Percentiles rank a stretch among this genome's conserved stretches.
These are phyloP conservation scores for Phyllosticta citribraziliensis DNA, from an alignment of 2,329 filamentous ascomycete species.

Conservation along the genomic window DNA sequence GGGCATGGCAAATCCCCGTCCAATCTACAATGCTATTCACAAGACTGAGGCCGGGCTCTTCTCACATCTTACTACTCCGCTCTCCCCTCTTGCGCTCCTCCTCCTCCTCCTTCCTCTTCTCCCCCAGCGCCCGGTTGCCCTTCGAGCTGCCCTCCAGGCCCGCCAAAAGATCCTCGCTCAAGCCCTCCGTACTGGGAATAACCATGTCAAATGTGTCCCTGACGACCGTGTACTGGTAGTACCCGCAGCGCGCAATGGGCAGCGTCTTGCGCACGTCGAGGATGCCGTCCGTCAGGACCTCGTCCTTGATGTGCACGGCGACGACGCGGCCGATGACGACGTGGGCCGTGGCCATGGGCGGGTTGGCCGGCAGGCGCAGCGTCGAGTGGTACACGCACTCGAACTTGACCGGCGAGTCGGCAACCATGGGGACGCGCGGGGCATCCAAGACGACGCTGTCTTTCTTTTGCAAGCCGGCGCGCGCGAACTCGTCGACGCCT, in stretches of 20 bases:
- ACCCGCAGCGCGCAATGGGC: conserved; percentile 52
- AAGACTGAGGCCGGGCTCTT: too few species aligned
- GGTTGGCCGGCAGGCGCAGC: conserved; percentile 44
- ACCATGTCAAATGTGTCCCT: conserved; percentile 51
- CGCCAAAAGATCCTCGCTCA: conserved; percentile 21
- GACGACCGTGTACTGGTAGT: conserved; percentile 50
- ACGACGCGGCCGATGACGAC: conserved; percentile 49
- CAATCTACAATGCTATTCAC: too few species aligned
- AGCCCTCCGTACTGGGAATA: conserved; percentile 29
- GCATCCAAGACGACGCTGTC: conserved; percentile 24
- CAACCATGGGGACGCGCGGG: conserved; percentile 13
- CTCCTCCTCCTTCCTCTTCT: background rate
- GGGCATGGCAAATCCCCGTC: too few species aligned
- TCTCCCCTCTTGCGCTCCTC: conserved; percentile 4
- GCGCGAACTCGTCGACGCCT: conserved; percentile 46
- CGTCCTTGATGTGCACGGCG: conserved; percentile 47
- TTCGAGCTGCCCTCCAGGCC: conserved; percentile 30
- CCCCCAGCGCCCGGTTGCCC: conserved; percentile 14
- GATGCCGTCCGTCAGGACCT: conserved; percentile 44
- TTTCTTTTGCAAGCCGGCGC: conserved; percentile 41
- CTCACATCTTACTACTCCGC: background rate
- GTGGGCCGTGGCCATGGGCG: conserved; percentile 48
- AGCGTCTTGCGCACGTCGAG: conserved; percentile 47
- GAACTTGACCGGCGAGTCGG: conserved; percentile 27
- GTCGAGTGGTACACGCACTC: conserved; percentile 37